Evolutionary conservation across 2,329 filamentous ascomycete genomes (phyloP), one percentile per base, ranked within the genome.

Genomic region (Neonectria magnoliae): DNA sequence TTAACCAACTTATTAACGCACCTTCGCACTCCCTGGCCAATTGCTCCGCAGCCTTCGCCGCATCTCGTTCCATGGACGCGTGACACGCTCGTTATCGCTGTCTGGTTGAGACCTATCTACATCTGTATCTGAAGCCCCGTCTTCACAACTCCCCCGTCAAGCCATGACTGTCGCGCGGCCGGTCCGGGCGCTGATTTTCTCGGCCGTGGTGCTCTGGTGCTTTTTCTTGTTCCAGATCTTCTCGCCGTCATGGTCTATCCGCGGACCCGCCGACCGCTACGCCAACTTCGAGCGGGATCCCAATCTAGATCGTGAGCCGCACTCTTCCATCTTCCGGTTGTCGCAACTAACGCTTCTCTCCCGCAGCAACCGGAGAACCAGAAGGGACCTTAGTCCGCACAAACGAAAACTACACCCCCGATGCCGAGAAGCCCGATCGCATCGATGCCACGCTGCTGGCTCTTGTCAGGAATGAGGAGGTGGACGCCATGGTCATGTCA

Each of bases 361-460:
- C 36, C 48, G 63, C 75, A 97, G 94, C 88, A 48, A 96, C 93
- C 36, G 90, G 89, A 68, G 95, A 98, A 79, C 95, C 95, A 22
- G 87, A 91, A 68, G 94, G 93, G 57, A 83, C 87, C 14, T 83
- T 98, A 70, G 89, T 87, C 75, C 89, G 93, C 78, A 88, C 91
- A 36, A 90, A 90, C 59, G 84, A 92, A 71, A 91, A 91, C 75
- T 98, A 98, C 80, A 88, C 88, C 57, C 89, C 92, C 57, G 88
- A 93, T 75, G 90, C 91, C 75, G 83, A 87, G 56, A 88, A 93
- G 67, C 92, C 91, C 57, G 90, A 91, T 70, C 93, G 96, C 76
- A 96, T 97, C 79, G 96, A 97, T 79, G 96, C 96, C 64, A 98
- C 96, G 4, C 85, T 99, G 62, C 86, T 99, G 70, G 92, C 94